These are phyloP conservation scores for Phoma herbarum DNA, from an alignment of 2,329 filamentous ascomycete species.

Conservation along the genomic window DNA sequence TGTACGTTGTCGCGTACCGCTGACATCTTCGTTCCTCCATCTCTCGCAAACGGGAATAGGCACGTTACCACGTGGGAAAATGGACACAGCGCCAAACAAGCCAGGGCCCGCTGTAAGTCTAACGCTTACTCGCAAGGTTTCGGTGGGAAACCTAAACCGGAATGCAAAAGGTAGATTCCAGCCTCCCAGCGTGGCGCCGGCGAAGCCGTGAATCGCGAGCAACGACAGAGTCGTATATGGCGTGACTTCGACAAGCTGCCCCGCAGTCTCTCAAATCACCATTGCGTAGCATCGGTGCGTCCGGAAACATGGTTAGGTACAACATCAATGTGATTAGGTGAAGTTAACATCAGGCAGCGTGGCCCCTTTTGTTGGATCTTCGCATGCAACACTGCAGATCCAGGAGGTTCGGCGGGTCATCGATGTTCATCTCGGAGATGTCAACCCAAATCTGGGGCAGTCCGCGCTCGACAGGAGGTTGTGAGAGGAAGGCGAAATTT, in stretches of 20 bases:
- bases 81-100: not conserved
- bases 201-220: conserved; percentile 1
- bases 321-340: not conserved
- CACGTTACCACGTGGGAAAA: conserved; percentile 8
- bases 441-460: conserved; percentile 9
- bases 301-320: not conserved
- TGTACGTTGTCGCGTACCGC: not conserved
- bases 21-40: not conserved
- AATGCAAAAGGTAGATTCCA: conserved; percentile 6
- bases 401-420: not conserved
- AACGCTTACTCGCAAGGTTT: conserved; percentile 14
- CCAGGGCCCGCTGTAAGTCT: conserved; percentile 10
- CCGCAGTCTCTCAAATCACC: not conserved
- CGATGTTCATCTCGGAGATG: conserved; percentile 1
- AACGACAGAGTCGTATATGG: not conserved
- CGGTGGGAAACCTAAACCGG: not conserved
- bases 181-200: conserved; percentile 1
- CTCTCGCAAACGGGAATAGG: not conserved
- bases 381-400: not conserved
- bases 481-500: conserved; percentile 11
- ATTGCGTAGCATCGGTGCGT: not conserved
- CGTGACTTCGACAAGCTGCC: not conserved
- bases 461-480: not conserved
- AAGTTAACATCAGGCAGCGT: not conserved
- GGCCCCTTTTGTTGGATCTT: not conserved